These are phyloP conservation scores for Coemansia sp. DNA, from an alignment of 192 early-diverging fungal genomes.

Conservation along the genomic window DNA sequence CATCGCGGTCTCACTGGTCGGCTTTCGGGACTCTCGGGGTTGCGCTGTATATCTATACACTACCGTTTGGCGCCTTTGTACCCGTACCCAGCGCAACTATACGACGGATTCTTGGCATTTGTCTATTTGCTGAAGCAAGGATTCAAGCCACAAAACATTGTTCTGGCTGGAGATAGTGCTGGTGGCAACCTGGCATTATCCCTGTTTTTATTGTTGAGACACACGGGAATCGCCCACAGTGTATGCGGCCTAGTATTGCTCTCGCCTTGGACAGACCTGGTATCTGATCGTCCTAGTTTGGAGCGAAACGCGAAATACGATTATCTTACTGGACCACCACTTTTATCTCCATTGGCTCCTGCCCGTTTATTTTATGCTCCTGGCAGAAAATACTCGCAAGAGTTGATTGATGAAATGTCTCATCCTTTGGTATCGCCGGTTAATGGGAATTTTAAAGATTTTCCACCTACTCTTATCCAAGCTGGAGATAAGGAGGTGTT, in stretches of 20 bases:
- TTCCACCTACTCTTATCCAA: constrained; percentile 48
- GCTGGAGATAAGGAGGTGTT: constrained; percentile 47
- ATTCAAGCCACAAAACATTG: constrained; percentile 63
- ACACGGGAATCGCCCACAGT: constrained; percentile 45
- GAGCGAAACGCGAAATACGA: constrained; percentile 33
- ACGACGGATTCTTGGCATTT: constrained; percentile 65
- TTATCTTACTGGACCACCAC: constrained; percentile 20
- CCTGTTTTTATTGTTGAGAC: constrained; percentile 64
- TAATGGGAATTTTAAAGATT: constrained; percentile 36
- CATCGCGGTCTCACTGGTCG: constrained; percentile 57
- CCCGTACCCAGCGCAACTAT: constrained; percentile 63
- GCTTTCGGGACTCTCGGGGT: constrained; percentile 57
- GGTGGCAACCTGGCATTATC: constrained; percentile 71
- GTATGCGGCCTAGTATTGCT: constrained; percentile 63
- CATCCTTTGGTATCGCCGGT: constrained; percentile 52
- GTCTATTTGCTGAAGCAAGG: constrained; percentile 59
- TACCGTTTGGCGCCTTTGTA: constrained; percentile 48
- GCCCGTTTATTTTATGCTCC: constrained; percentile 45
- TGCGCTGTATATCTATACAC: constrained; percentile 46
- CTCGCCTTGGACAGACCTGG: constrained; percentile 52
- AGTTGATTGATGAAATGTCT: constrained; percentile 28
- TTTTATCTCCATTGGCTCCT: constrained; percentile 25
- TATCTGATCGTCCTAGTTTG: constrained; percentile 19
- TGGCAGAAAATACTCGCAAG: constrained; percentile 24
- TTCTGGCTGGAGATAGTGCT: constrained; percentile 70